phyloP scores from a whole-genome alignment of 345 rosid genomes.

The Eucalyptus polybractea region DNA sequence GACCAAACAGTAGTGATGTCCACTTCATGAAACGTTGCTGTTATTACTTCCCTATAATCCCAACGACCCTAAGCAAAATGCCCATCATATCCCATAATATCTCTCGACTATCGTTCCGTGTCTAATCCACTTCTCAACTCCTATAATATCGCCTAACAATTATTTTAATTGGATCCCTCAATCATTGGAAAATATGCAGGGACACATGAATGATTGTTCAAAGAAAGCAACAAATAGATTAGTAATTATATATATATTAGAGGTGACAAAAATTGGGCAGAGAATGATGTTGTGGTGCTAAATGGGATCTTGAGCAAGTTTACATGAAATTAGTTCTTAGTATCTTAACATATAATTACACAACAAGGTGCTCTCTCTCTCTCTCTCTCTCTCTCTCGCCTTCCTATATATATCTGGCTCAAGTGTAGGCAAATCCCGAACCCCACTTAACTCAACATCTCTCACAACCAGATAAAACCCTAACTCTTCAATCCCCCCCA shows the following conservation, averaged over 20 bases:
- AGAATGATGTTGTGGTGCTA: not conserved
- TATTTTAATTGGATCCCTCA: not conserved
- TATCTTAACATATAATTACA: not conserved
- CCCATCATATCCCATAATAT: not conserved
- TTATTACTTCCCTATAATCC: not conserved
- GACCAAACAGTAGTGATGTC: not conserved
- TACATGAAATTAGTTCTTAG: not conserved
- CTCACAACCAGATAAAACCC: constrained; percentile 9
- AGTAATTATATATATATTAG: not conserved
- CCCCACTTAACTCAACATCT: not conserved
- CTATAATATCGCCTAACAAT: not conserved
- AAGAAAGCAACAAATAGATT: not conserved
- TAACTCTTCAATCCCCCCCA: constrained; percentile 3
- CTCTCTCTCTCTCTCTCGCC: not conserved
- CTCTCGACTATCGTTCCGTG: not conserved
- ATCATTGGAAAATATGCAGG: not conserved
- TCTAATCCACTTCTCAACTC: not conserved
- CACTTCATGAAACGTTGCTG: not conserved
- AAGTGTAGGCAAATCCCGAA: not conserved
- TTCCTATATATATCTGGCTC: not conserved
- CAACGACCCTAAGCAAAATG: not conserved
- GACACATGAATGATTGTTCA: not conserved
- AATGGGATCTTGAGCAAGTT: not conserved
- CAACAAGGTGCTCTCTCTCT: not conserved
- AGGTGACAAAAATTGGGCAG: not conserved